Evolutionary conservation across 1,139 yeast genomes (phyloP).

Genomic region (Geotrichum macrosporum): DNA sequence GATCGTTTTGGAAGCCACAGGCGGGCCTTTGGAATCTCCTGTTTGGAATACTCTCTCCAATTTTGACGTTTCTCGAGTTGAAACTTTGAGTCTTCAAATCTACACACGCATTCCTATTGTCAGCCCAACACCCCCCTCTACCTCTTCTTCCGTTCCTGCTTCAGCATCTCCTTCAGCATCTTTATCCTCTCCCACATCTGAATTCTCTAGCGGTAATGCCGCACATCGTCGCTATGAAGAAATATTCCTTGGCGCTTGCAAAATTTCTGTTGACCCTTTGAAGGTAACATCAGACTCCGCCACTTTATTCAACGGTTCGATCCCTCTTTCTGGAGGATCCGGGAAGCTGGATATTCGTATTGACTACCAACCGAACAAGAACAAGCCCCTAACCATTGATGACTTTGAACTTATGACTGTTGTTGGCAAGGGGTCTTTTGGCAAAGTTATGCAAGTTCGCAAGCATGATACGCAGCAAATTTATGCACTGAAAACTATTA

Average conservation of each 20-base stretch:
- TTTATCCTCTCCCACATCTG: slow-evolving; percentile 2
- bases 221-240: slow-evolving; percentile 35
- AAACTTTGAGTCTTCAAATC: slow-evolving; percentile 59
- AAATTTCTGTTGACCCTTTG: slow-evolving; percentile 27
- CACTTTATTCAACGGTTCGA: slow-evolving; percentile 31
- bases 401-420: slow-evolving; percentile 91
- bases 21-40: slow-evolving; percentile 62
- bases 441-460: slow-evolving; percentile 97
- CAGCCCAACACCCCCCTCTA: slow-evolving; percentile 11
- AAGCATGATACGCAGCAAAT: slow-evolving; percentile 92
- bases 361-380: slow-evolving; percentile 71
- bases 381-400: slow-evolving; percentile 72
- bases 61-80: slow-evolving; percentile 77
- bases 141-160: slow-evolving; percentile 12
- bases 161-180: slow-evolving; percentile 11
- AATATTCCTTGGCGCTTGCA: slow-evolving; percentile 40
- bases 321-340: slow-evolving; percentile 38
- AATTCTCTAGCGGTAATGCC: neutral
- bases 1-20: slow-evolving; percentile 70
- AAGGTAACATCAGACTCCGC: slow-evolving; percentile 23
- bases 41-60: slow-evolving; percentile 84
- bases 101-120: slow-evolving; percentile 64
- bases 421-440: slow-evolving; percentile 96
- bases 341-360: slow-evolving; percentile 55
- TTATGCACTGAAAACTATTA: slow-evolving; percentile 86